Evolutionary conservation across 805 yeast genomes (phyloP), one percentile per base, ranked within the genome.

Genomic region (Barnettozyma populi): DNA sequence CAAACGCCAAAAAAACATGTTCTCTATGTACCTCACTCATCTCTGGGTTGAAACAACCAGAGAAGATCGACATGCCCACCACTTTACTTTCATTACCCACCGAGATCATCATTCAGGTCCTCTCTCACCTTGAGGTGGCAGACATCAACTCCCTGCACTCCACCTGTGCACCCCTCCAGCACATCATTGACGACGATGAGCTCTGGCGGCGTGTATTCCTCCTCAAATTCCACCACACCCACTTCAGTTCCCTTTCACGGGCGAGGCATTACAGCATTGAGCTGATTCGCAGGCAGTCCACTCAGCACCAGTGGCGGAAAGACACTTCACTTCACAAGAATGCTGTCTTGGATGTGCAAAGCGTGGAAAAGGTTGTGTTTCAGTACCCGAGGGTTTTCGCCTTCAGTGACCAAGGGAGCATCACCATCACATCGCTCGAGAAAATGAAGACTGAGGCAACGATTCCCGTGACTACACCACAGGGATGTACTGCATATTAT

Each of bases 171-270:
- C 44, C 48, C 1, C 57, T 71, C 23, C 46, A 61, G 24, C 51
- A 53, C 10, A 49, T 71, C 18, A 61, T 70, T 21, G 64, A 63
- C 45, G 69, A 71, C 52, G 70, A 70, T 39, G 76, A 71, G 49
- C 53, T 71, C 9, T 71, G 75, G 76, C 70, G 69, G 52, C 64
- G 62, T 45, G 54, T 70, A 34, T 68, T 71, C 47, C 50, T 57
- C 11, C 54, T 65, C 23, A 60, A 56, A 19, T 62, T 61, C 40
- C 50, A 59, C 13, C 59, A 67, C 0, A 52, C 56, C 19, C 45
- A 52, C 21, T 71, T 71, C 56, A 72, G 74, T 23, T 68, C 74
- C 0, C 55, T 63, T 29, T 60, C 73, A 2, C 55, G 59, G n/a
- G 64, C 72, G 0, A 36, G 40, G 13, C 61, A 60, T 44, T 71